A percentile compares a stretch with the other conserved stretches of the same genome.
phyloP scores from a whole-genome alignment of 179 eudicot genomes.

The Camellia oleifera region DNA sequence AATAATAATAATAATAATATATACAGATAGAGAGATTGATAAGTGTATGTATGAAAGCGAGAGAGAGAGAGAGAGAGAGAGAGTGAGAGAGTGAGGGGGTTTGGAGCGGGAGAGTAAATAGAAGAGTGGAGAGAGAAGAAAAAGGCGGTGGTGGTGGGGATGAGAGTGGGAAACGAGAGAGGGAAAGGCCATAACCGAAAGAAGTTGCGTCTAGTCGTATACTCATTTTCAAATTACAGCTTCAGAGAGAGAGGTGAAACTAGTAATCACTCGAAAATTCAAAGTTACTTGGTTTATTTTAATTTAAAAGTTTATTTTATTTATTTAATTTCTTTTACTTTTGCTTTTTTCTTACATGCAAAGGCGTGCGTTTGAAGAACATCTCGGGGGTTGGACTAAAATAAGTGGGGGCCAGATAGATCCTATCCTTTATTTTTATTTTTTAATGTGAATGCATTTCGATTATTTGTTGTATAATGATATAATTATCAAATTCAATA shows the following conservation, averaged over 20 bases:
- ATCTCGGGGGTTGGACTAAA: not conserved
- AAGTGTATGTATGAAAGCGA: not conserved
- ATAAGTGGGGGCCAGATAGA: not conserved
- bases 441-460: not conserved
- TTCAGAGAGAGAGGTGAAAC: not conserved
- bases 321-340: not conserved
- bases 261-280: not conserved
- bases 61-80: not conserved
- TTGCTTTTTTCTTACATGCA: not conserved
- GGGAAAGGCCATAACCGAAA: conserved; percentile 8
- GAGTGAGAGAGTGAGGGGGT: conserved; percentile 1
- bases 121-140: not conserved
- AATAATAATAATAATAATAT: not conserved
- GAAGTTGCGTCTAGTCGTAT: not conserved
- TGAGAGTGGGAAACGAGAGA: not conserved
- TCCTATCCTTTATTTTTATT: not conserved
- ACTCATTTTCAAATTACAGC: not conserved
- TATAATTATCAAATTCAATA: too few relatives aligned
- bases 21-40: not conserved
- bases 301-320: not conserved
- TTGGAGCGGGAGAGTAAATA: not conserved
- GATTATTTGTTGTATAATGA: too few relatives aligned
- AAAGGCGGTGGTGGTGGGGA: not conserved
- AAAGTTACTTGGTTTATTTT: not conserved
- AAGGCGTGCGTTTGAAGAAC: conserved; percentile 11